Conservation (phyloP, 805 yeast species). For the Pichia manshurica region DNA sequence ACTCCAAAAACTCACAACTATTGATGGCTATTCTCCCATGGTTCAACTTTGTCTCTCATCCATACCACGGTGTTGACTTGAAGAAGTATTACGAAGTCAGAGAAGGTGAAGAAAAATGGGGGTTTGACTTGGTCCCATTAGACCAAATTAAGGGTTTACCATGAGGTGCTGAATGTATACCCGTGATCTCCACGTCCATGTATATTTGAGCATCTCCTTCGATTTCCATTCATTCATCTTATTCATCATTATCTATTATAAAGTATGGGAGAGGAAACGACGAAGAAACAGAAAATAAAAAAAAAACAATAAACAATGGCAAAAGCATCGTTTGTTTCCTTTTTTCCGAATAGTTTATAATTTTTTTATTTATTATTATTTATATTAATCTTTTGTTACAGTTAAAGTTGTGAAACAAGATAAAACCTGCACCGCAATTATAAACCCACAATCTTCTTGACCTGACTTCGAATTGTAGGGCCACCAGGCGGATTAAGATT, state of each 20-base stretch:
- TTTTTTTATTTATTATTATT: constrained; percentile 2
- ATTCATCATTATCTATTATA: constrained; percentile 2
- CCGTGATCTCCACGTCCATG: too few relatives aligned
- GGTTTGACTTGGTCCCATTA: constrained; percentile 43
- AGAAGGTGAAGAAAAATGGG: constrained; percentile 56
- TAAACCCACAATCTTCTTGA: neutral
- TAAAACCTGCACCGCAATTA: neutral
- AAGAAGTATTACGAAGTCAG: constrained; percentile 52
- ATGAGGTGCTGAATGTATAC: neutral
- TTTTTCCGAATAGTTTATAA: neutral
- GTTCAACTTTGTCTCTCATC: constrained; percentile 78
- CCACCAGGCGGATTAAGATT: constrained; percentile 7
- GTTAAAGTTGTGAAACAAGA: too few relatives aligned
- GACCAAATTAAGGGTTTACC: constrained; percentile 39
- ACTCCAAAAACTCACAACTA: constrained; percentile 65
- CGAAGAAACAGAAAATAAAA: neutral
- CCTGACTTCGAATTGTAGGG: neutral
- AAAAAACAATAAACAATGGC: neutral
- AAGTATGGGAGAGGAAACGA: neutral
- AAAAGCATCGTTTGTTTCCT: neutral
- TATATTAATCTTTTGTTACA: neutral
- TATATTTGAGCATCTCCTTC: too few relatives aligned
- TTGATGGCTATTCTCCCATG: constrained; percentile 62
- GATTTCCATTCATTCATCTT: constrained; percentile 5
- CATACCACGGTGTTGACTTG: constrained; percentile 73